Evolutionary conservation across 83 land plant genomes (phyloP).

Genomic region (Thuja plicata): DNA sequence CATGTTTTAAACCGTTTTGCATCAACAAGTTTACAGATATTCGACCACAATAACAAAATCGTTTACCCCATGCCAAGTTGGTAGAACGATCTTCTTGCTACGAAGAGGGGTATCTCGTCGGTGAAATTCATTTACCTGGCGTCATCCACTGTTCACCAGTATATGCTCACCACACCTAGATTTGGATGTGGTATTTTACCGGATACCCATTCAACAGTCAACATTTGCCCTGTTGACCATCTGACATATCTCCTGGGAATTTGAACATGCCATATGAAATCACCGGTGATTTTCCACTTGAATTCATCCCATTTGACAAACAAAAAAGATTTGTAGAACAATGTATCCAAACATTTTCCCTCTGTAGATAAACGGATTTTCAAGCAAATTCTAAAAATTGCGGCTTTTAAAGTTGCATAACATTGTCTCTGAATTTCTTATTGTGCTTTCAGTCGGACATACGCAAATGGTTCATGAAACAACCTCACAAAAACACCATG

Average conservation of each 20-base stretch:
- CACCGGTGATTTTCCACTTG: too few relatives aligned
- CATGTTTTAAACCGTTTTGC: neutral
- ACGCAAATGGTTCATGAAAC: constrained; percentile 85
- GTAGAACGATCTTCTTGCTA: too few relatives aligned
- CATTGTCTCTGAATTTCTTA: neutral
- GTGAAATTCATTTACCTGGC: too few relatives aligned
- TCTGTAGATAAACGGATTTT: neutral
- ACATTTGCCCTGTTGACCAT: too few relatives aligned
- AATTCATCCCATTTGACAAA: neutral
- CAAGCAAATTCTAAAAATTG: neutral
- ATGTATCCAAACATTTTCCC: neutral
- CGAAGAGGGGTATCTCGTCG: too few relatives aligned
- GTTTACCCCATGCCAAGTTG: neutral
- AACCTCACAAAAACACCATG: constrained; percentile 49
- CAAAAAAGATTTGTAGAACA: neutral
- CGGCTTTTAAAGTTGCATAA: neutral
- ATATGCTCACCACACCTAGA: too few relatives aligned
- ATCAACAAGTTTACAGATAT: neutral
- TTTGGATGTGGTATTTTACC: too few relatives aligned
- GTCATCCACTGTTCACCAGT: too few relatives aligned
- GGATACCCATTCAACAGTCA: too few relatives aligned
- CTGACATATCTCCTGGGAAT: too few relatives aligned
- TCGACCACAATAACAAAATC: neutral
- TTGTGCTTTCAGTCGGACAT: constrained; percentile 36
- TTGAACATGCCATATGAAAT: too few relatives aligned